Evolutionary conservation across 352 stramenopile species (phyloP), one percentile per base, ranked within the genome.

Genomic region (Globisporangium iwayamae): DNA sequence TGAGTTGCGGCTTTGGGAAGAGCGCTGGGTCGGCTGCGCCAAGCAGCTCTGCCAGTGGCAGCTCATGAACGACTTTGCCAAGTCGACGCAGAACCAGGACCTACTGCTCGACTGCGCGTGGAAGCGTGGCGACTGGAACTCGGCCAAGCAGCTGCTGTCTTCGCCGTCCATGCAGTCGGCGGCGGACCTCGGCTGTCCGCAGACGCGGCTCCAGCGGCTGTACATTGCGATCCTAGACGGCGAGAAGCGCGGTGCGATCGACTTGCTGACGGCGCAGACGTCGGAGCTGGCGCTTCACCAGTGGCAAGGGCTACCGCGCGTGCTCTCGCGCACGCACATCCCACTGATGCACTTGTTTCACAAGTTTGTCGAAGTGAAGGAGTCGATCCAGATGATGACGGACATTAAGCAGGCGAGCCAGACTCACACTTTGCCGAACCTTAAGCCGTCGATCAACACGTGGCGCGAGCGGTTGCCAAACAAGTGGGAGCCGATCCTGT

Each of bases 21-120:
- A 96, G 47, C 81, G 89, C 30, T 98, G 93, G 93, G 87, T 98
- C 38, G 91, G 86, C 2, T 97, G 87, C 65, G 89, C 89, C 1
- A 92, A 96, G 73, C 87, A 98, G 58, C 68, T 98, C 38, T 96
- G 88, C 22, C 89, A 98, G 67, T 98, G 93, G 93, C 83, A 93
- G 62, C 76, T 97, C 8, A 92, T 98, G 83, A 89, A 94, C 66
- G 87, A 97, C 56, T 98, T 97, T 71, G 90, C 89, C 11, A 94
- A 95, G 63, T 81, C 88, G 38, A 96, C 92, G 36, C 85, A 97
- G 59, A 96, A 98, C 73, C 90, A 96, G 45, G 89, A 97, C 25
- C 73, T 98, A 51, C 67, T 97, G 50, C 67, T 97, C n/a, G 93
- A 98, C 63, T 97, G 90, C 50, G 89, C 89, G 18, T 97, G 88